phyloP scores from a whole-genome alignment of 345 rosid genomes.

The Eucalyptus leucophloia region DNA sequence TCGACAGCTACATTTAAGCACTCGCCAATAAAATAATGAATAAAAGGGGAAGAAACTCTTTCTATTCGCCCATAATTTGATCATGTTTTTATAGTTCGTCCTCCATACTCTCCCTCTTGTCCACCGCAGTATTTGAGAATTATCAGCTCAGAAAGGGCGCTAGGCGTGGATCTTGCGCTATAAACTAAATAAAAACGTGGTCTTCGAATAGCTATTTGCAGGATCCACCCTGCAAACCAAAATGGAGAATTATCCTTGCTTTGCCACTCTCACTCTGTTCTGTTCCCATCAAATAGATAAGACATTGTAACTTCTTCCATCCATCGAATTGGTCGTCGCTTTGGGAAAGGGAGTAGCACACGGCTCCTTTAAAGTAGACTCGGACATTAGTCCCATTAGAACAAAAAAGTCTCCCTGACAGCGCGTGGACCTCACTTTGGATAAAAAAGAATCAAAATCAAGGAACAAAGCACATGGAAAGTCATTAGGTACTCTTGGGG shows the following conservation, averaged over 20 bases:
- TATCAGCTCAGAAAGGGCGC: no score
- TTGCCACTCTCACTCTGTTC: neutral
- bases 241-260: neutral
- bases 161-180: no score
- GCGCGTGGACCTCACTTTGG: neutral
- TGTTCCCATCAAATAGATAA: neutral
- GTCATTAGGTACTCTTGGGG: neutral
- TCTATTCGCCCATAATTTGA: no score
- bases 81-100: no score
- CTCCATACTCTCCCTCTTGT: no score
- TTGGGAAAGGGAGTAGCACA: neutral
- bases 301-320: neutral
- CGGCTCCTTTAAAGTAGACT: neutral
- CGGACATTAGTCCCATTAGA: neutral
- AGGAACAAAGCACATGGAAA: neutral
- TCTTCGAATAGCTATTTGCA: neutral
- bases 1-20: neutral
- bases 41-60: no score
- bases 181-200: neutral
- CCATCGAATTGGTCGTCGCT: neutral
- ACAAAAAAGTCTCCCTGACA: neutral
- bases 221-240: neutral
- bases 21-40: neutral
- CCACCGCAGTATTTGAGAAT: no score
- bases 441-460: neutral